A percentile compares a stretch with the other conserved stretches of the same genome.
Conservation (phyloP, 768 basidiomycete genomes). For the Boletales sp. region DNA sequence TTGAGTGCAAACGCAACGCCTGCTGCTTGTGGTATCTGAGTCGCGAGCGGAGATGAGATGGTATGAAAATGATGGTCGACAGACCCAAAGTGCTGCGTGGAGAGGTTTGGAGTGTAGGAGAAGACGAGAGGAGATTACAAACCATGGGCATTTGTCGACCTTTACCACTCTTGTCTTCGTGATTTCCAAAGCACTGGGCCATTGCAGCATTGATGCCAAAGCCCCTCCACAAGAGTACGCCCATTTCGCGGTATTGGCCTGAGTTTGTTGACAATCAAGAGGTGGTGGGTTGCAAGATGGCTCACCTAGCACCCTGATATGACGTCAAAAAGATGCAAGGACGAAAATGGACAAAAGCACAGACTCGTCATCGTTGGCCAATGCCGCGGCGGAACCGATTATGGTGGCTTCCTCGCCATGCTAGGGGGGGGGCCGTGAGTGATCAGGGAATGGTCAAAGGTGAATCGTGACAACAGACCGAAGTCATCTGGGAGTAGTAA, state of each 20-base stretch:
- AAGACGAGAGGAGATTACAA: conserved; percentile 20
- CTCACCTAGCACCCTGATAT: conserved; percentile 66
- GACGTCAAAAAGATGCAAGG: conserved; percentile 7
- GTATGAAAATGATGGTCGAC: conserved; percentile 84
- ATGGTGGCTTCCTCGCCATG: conserved; percentile 90
- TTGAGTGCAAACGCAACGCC: conserved; percentile 89
- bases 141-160: conserved; percentile 95
- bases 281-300: not conserved
- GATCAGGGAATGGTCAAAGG: not conserved
- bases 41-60: conserved; percentile 90
- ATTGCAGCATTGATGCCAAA: conserved; percentile 78
- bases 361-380: conserved; percentile 82
- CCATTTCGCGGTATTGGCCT: conserved; percentile 94
- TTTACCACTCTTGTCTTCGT: conserved; percentile 75
- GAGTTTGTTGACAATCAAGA: conserved; percentile 3
- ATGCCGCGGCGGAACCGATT: conserved; percentile 83
- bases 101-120: not conserved
- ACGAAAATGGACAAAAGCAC: conserved; percentile 23
- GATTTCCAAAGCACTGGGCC: conserved; percentile 89
- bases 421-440: conserved; percentile 34
- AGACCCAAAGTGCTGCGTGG: conserved; percentile 77
- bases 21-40: conserved; percentile 93
- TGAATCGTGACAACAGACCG: conserved; percentile 46
- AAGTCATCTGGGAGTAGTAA: conserved; percentile 59
- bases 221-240: conserved; percentile 85